Conservation (phyloP, 345 rosid genomes). For the Eucalyptus dawsonii region DNA sequence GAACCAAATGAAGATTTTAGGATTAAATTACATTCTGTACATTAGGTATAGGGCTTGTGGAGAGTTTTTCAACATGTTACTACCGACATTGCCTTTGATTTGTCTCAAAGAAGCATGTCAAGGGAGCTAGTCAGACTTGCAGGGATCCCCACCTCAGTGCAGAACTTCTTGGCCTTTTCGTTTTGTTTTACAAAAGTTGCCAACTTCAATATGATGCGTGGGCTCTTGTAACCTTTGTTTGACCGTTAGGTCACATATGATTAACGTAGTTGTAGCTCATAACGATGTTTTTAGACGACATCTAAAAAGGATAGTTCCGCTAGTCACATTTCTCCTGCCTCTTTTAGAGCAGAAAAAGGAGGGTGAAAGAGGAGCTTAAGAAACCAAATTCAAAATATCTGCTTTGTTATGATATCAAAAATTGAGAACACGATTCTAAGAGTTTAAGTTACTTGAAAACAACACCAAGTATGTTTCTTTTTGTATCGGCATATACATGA, state of each 20-base stretch:
- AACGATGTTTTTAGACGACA: not conserved
- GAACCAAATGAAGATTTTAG: not conserved
- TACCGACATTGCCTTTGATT: not conserved
- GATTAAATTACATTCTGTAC: rapidly evolving
- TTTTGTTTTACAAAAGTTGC: not conserved
- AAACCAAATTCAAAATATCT: not conserved
- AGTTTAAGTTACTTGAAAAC: not conserved
- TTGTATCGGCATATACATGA: not conserved
- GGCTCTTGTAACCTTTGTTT: not conserved
- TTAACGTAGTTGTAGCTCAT: rapidly evolving
- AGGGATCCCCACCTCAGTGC: not conserved
- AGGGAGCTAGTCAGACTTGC: not conserved
- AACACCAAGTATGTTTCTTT: not conserved
- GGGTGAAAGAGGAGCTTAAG: not conserved
- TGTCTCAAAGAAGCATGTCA: not conserved
- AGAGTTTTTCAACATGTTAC: not conserved
- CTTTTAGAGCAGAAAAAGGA: not conserved
- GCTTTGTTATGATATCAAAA: not conserved
- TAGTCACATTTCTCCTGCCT: not conserved
- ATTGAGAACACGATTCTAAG: rapidly evolving
- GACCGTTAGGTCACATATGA: not conserved
- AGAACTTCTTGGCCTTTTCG: not conserved
- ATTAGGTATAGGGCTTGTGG: not conserved
- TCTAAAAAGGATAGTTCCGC: rapidly evolving
- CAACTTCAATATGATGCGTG: not conserved